These are phyloP conservation scores for Trametes cubensis DNA, from an alignment of 768 basidiomycete genomes.

Conservation along the genomic window DNA sequence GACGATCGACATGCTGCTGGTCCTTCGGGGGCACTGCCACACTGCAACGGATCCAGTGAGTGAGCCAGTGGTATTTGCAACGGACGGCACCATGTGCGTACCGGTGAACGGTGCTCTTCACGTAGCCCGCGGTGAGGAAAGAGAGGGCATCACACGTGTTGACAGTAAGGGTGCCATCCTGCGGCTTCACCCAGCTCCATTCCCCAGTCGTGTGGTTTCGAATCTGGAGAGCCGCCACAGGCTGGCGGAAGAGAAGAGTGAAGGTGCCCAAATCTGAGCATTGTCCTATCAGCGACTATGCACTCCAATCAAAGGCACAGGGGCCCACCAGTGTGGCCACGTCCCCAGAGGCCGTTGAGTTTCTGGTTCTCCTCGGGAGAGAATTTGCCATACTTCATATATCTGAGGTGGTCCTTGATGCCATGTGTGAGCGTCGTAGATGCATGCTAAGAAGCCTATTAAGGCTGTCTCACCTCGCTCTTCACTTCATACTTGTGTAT, in stretches of 20 bases:
- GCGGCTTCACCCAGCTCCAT: conserved; percentile 60
- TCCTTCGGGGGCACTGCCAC: conserved; percentile 54
- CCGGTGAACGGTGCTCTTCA: conserved; percentile 49
- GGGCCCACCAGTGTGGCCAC: conserved; percentile 43
- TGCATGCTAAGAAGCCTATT: not conserved
- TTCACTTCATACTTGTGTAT: conserved; percentile 49
- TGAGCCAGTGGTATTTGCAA: not conserved
- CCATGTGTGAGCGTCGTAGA: too few species aligned
- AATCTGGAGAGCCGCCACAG: conserved; percentile 57
- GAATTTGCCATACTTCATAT: conserved; percentile 57
- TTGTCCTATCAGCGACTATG: not conserved
- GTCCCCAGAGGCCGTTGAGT: conserved; percentile 39
- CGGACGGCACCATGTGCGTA: conserved; percentile 12
- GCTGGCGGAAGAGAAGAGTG: conserved; percentile 58
- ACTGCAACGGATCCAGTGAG: not conserved
- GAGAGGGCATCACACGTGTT: conserved; percentile 53
- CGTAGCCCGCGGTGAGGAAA: conserved; percentile 51
- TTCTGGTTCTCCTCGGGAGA: conserved; percentile 43
- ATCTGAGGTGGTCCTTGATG: conserved; percentile 46
- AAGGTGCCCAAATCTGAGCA: conserved; percentile 46
- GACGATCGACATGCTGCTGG: conserved; percentile 52
- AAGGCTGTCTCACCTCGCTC: conserved; percentile 39
- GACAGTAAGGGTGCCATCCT: conserved; percentile 50
- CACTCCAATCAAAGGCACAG: not conserved
- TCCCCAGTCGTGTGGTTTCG: conserved; percentile 46